Evolutionary conservation across 441 rosid species (phyloP).

Genomic region (Breynia disticha): DNA sequence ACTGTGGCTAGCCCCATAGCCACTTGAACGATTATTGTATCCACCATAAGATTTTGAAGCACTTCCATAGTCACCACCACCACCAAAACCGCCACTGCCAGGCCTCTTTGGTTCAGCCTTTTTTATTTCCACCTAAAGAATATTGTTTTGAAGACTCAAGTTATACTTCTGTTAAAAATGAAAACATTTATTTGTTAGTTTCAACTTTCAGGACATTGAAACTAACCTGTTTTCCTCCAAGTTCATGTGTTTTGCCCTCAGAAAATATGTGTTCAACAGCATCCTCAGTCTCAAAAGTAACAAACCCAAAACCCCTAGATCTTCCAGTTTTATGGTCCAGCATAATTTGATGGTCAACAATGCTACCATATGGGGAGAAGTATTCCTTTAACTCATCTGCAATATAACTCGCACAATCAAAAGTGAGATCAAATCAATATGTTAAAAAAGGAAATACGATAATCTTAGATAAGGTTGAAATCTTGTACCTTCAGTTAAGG

Average conservation of each 20-base stretch:
- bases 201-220: conserved; percentile 5
- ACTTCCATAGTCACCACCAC: conserved; percentile 45
- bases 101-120: conserved; percentile 94
- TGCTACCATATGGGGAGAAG: conserved; percentile 60
- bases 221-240: conserved; percentile 80
- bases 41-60: conserved; percentile 37
- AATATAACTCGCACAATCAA: conserved; percentile 3
- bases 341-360: conserved; percentile 71
- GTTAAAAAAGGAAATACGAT: background rate
- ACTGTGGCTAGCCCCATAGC: conserved; percentile 23
- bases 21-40: conserved; percentile 35
- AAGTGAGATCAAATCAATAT: background rate
- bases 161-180: conserved; percentile 15
- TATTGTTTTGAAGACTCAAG: conserved; percentile 44
- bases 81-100: conserved; percentile 11
- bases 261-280: conserved; percentile 69
- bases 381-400: conserved; percentile 68
- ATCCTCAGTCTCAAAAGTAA: conserved; percentile 75
- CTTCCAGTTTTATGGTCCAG: conserved; percentile 78
- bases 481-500: conserved; percentile 57
- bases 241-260: conserved; percentile 64
- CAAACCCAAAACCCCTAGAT: conserved; percentile 85
- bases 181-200: background rate
- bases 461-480: background rate
- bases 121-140: conserved; percentile 85